These are phyloP conservation scores for Anaeramoeba flamelloides DNA, from an alignment of 78 protist species.

Conservation along the genomic window DNA sequence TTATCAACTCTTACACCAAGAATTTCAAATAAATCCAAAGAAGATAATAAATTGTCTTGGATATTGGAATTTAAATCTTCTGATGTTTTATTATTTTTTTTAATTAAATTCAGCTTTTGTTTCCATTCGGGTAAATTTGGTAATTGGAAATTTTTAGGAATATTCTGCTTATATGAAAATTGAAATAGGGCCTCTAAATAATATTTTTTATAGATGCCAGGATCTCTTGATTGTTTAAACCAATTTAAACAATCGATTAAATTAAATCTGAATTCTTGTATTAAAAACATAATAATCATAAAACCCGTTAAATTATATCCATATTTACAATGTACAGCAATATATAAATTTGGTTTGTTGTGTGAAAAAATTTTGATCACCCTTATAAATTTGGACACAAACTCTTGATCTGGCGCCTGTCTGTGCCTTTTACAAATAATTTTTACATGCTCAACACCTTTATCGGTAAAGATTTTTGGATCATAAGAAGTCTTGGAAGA, in stretches of 20 bases:
- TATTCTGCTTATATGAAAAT: not conserved
- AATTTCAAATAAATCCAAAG: too few relatives aligned
- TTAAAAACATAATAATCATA: not conserved
- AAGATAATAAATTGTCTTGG: not conserved
- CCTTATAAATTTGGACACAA: not conserved
- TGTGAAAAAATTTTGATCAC: not conserved
- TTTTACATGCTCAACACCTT: too few relatives aligned
- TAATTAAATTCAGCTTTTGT: not conserved
- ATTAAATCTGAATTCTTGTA: not conserved
- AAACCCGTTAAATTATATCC: not conserved
- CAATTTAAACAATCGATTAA: not conserved
- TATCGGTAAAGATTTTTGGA: not conserved
- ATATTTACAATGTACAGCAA: not conserved
- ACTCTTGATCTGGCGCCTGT: not conserved
- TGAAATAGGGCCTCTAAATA: not conserved
- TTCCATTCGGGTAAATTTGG: not conserved
- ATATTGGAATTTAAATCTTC: not conserved
- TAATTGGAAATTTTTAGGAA: not conserved
- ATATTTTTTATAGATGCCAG: not conserved
- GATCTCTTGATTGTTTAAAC: not conserved
- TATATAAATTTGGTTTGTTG: not conserved
- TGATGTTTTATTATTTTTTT: not conserved
- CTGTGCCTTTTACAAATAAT: not conserved
- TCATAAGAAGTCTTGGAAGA: not conserved
- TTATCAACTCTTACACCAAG: not conserved